Conservation (phyloP, 331 rosid species). For the Quercus phellos region DNA sequence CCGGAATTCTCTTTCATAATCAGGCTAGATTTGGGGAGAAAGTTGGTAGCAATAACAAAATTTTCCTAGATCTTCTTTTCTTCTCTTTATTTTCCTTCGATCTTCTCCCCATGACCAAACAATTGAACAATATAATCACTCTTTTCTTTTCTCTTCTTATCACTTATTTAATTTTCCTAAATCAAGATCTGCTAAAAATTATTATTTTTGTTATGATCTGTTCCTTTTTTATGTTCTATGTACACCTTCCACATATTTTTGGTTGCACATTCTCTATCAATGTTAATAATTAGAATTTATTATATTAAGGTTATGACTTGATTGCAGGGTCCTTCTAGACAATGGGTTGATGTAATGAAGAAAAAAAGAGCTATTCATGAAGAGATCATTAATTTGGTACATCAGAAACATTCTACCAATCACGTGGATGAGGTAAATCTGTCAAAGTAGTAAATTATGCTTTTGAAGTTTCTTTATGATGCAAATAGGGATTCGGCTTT, state of each 20-base stretch:
- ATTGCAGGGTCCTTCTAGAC: conserved; percentile 66
- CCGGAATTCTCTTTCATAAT: neutral
- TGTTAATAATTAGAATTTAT: neutral
- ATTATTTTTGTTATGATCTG: neutral
- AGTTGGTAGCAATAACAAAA: neutral
- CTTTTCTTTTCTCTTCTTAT: neutral
- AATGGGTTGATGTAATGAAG: conserved; percentile 94
- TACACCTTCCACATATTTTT: neutral
- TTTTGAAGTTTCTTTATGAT: neutral
- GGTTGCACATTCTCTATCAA: neutral
- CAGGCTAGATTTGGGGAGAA: neutral
- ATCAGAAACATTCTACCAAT: conserved; percentile 49
- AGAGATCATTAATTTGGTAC: conserved; percentile 59
- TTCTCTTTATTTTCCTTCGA: neutral
- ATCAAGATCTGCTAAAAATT: neutral
- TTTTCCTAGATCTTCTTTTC: neutral
- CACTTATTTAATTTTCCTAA: neutral
- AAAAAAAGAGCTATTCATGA: conserved; percentile 87
- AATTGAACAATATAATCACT: neutral
- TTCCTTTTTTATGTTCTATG: neutral
- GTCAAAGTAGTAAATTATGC: neutral
- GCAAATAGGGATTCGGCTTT: neutral
- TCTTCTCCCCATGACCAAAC: neutral
- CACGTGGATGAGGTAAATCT: conserved; percentile 43
- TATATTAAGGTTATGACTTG: conserved; percentile 16